Evolutionary conservation across 2,329 filamentous ascomycete genomes (phyloP).

Genomic region (Scolecobasidium constrictum): DNA sequence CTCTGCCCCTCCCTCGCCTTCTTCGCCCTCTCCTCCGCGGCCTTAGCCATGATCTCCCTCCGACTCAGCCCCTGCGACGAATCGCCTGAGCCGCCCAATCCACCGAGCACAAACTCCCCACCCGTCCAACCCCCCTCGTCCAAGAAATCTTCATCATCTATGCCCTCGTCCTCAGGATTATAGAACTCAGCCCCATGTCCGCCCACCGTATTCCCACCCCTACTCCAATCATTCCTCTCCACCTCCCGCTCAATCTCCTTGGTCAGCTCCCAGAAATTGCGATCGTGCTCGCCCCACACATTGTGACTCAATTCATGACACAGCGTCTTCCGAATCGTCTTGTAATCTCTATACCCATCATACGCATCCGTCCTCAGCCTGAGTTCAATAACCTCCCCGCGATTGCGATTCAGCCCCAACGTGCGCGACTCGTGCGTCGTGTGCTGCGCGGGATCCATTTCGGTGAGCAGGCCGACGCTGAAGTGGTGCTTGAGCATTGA

Average conservation of each 20-base stretch:
- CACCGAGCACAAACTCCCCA: constrained; percentile 55
- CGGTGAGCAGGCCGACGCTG: constrained; percentile 73
- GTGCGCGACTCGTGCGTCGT: constrained; percentile 75
- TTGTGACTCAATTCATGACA: constrained; percentile 96
- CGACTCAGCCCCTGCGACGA: constrained; percentile 5
- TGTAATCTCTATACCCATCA: constrained; percentile 89
- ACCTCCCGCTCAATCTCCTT: constrained; percentile 83
- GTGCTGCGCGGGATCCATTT: constrained; percentile 85
- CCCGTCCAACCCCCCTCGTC: constrained; percentile 70
- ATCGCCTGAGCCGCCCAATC: constrained; percentile 34
- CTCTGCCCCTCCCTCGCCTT: constrained; percentile 9
- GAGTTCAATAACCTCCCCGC: constrained; percentile 82
- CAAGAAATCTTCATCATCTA: constrained; percentile 34
- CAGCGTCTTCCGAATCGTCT: constrained; percentile 78
- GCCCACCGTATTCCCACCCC: constrained; percentile 54
- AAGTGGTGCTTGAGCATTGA: constrained; percentile 80
- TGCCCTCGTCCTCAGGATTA: constrained; percentile 33
- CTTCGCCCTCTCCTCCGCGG: constrained; percentile 11
- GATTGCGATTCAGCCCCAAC: constrained; percentile 77
- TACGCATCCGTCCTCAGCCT: constrained; percentile 85
- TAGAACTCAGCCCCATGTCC: constrained; percentile 48
- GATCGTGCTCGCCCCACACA: constrained; percentile 73
- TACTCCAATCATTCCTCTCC: constrained; percentile 65
- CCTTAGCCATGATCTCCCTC: constrained; percentile 11
- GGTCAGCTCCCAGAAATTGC: constrained; percentile 81